Conservation (phyloP, 2,329 filamentous ascomycete species). For the Ophiostoma himal-ulmi region DNA sequence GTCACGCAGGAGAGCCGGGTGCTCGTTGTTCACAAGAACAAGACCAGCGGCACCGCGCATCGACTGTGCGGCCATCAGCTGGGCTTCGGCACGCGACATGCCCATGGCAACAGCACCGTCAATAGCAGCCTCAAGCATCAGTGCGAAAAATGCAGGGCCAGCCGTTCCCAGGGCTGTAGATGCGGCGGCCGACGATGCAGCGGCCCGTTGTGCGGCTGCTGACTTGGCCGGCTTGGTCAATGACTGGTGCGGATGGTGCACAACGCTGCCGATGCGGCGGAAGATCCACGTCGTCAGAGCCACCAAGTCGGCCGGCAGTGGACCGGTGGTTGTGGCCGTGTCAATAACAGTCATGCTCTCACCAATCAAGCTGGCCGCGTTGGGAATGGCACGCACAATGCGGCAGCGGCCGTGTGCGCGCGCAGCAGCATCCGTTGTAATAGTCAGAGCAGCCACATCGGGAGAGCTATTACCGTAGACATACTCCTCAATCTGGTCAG, state of each 20-base stretch:
- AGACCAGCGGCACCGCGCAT: slow-evolving; percentile 68
- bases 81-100: slow-evolving; percentile 64
- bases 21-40: slow-evolving; percentile 60
- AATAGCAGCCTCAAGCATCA: slow-evolving; percentile 68
- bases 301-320: slow-evolving; percentile 49
- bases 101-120: slow-evolving; percentile 78
- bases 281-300: slow-evolving; percentile 70
- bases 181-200: slow-evolving; percentile 57
- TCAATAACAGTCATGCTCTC: slow-evolving; percentile 80
- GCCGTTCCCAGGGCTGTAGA: slow-evolving; percentile 69
- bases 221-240: slow-evolving; percentile 26
- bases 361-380: slow-evolving; percentile 71
- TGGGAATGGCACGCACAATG: slow-evolving; percentile 76
- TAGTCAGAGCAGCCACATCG: slow-evolving; percentile 7
- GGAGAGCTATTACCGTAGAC: slow-evolving; percentile 46
- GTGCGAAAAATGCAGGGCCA: slow-evolving; percentile 68
- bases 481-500: slow-evolving; percentile 59
- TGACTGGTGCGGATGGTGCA: slow-evolving; percentile 19
- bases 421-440: neutral
- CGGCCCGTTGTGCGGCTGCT: slow-evolving; percentile 40
- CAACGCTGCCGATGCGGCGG: slow-evolving; percentile 62
- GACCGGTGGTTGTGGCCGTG: slow-evolving; percentile 41
- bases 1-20: slow-evolving; percentile 68
- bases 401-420: slow-evolving; percentile 47
- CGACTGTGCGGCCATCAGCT: slow-evolving; percentile 71